Evolutionary conservation across 441 rosid species (phyloP), one percentile per base, ranked within the genome.

Genomic region (Gossypium trilobum): DNA sequence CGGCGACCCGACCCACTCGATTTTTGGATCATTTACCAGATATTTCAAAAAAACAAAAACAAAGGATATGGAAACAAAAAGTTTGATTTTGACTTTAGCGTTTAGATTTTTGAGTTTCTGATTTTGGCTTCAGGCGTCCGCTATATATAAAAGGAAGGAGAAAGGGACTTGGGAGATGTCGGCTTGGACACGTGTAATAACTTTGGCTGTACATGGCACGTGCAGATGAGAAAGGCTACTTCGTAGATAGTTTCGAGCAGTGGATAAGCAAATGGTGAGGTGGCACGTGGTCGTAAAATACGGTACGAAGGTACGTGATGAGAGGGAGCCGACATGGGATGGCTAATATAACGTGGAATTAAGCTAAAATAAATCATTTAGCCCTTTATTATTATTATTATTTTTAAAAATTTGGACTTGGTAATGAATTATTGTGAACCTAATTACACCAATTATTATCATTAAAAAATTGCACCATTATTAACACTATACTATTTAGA

Each of bases 1-100:
- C 91, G 94, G 70, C 91, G 97, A 73, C 4, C 39, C 11, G 83
- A 75, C n/a, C 78, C 77, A 70, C 66, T 79, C 17, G 63, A 10
- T 2, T 39, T 74, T 44, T 48, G 78, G 73, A 78, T 77, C 96
- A 92, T 90, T 33, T 73, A 73, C 42, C 70, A 29, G 10, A 63
- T 23, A 11, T 4, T 56, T 22, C 2, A 44, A 25, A 48, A 46
- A 1, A 14, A 60, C 2, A 3, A 1, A 44, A 66, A 64, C 2
- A 9, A 64, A 10, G 5, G 9, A 44, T 13, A 67, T 67, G 9
- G 27, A 44, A 69, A 69, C 58, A 51, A 67, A 72, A 71, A 51
- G 78, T 1, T 23, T 9, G 44, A 16, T 14, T 51, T 79, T 80
- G 79, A 76, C 39, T 68, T 74, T 65, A 52, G 52, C 44, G 7